Evolutionary conservation across 208 protist species (phyloP).

Genomic region (Leishmania mexicana): DNA sequence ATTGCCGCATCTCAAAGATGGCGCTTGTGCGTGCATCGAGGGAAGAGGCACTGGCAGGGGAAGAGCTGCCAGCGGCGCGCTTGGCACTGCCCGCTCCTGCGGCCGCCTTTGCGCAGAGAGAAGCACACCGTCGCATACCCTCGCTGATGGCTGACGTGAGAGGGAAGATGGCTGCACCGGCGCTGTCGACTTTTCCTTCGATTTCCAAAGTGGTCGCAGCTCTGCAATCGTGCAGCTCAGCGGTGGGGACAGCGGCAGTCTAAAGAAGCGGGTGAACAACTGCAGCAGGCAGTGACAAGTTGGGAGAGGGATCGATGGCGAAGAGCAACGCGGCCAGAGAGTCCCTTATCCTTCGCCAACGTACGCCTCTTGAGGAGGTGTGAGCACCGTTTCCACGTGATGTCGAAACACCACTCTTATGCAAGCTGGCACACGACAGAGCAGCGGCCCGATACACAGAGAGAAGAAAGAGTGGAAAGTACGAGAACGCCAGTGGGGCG

Average conservation of each 20-base stretch:
- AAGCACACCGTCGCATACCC: slow-evolving; percentile 25
- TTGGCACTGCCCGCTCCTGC: slow-evolving; percentile 7
- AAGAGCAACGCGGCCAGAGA: background rate
- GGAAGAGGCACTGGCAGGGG: slow-evolving; percentile 9
- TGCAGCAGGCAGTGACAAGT: background rate
- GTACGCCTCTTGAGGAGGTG: background rate
- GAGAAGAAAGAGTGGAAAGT: background rate
- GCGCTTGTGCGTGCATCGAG: slow-evolving; percentile 32
- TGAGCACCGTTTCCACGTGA: background rate
- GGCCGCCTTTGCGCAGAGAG: slow-evolving; percentile 21
- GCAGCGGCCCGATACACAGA: too few species aligned
- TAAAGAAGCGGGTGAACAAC: background rate
- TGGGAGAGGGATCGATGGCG: background rate
- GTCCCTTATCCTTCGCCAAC: background rate
- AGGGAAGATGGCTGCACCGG: background rate
- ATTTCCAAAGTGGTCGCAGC: background rate
- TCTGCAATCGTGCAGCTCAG: background rate
- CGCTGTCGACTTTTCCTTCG: background rate
- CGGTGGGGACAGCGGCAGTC: background rate
- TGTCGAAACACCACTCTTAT: background rate
- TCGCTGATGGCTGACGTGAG: background rate
- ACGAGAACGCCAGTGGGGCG: background rate
- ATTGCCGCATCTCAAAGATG: slow-evolving; percentile 77
- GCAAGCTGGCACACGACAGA: background rate
- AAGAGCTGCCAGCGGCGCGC: background rate